Conservation (phyloP, 139 green algal species). For the Chlamydomonas applanata region DNA sequence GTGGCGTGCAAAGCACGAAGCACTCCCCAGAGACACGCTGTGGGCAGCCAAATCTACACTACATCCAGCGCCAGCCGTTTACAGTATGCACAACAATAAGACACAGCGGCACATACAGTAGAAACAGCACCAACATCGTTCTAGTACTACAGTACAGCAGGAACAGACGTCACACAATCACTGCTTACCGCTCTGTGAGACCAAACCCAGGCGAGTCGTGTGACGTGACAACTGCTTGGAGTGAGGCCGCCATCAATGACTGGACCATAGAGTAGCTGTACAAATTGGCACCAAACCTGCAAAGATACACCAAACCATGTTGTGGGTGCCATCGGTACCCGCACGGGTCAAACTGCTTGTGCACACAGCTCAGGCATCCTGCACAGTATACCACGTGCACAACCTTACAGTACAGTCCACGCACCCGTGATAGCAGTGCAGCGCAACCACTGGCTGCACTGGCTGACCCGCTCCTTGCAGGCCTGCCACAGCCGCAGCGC, state of each 20-base stretch:
- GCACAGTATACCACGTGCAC: no score
- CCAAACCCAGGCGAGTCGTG: conserved; percentile 89
- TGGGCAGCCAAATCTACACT: no score
- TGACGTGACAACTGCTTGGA: conserved; percentile 61
- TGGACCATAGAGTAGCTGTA: conserved; percentile 61
- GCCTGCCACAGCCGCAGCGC: background rate
- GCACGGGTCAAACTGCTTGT: no score
- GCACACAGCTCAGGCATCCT: no score
- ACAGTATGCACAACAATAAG: background rate
- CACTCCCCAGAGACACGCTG: no score
- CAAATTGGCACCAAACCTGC: conserved; percentile 76
- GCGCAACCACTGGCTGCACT: background rate
- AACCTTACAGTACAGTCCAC: no score
- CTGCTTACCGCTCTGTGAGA: conserved; percentile 61
- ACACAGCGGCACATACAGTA: background rate
- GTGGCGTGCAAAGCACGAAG: no score
- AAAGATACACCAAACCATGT: no score
- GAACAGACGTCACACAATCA: background rate
- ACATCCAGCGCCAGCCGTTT: background rate
- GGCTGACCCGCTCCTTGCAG: no score
- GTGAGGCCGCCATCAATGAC: conserved; percentile 37
- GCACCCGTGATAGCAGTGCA: conserved; percentile 77
- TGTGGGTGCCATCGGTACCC: no score
- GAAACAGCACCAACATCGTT: background rate
- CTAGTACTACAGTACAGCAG: background rate